Base-by-base conservation (phyloP, 768 basidiomycete species). In the Phlebiopsis gigantea region DNA sequence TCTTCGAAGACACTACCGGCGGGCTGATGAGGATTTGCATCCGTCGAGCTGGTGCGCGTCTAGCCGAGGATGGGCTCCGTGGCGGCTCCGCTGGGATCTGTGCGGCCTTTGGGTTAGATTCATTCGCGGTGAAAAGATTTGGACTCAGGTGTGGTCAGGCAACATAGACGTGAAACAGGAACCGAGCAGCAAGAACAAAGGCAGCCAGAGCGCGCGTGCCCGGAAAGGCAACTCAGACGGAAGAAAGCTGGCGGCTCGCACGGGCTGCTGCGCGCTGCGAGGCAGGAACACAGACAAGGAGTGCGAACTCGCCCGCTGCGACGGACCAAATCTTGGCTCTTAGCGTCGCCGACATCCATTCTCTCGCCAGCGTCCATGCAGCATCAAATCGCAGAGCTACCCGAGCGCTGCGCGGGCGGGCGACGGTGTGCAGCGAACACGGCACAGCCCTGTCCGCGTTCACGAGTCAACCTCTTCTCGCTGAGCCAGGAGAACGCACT, bases 151-250 rank as follows among this genome's bases (percentile, higher is more conserved):
- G 3, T 21, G 29, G 48, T 7, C 48, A 30, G 48, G 30, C 46
- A 34, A 17, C 50, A 45, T 21, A 6, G 14, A 34, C 31, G 28
- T 54, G 53, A 54, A 54, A 54, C 53, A 54, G 53, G 52, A 21
- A 54, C 53, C 41, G 34, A 42, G 34, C n/a, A n/a, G n/a, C 48
- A 25, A 50, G 29, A 30, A 50, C 26, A 50, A 50, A 19, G 50
- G 19, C 2, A 39, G 14, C 17, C 9, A 5, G 50, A 21, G 50
- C 31, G 31, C 50, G 19, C 6, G 19, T 2, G 14, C 47, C 47
- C 8, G 5, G 30, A 24, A 28, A 29, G 47, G 47, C 21, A 51
- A 28, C 12, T 28, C 19, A 25, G 47, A 46, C 22, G 21, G 45
- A 12, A 21, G n/a, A 44, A 15, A 21, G 5, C 22, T n/a, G 43